These are phyloP conservation scores for Lecanicillium sp. DNA, from an alignment of 2,329 filamentous ascomycete genomes.

Conservation along the genomic window DNA sequence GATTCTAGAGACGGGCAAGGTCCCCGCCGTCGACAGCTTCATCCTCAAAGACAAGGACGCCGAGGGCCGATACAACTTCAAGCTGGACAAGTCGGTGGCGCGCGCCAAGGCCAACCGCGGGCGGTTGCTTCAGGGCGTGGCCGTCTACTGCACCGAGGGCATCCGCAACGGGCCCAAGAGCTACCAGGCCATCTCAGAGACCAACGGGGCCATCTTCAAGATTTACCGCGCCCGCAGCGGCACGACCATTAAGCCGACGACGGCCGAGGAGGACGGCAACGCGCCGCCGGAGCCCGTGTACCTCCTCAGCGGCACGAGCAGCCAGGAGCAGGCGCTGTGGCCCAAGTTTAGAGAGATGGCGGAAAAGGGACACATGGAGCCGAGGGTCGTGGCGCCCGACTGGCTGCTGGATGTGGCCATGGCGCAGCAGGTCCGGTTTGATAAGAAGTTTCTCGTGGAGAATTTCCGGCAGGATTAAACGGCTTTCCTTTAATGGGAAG, in stretches of 20 bases:
- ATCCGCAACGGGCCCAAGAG: slow-evolving; percentile 77
- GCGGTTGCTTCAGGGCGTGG: slow-evolving; percentile 65
- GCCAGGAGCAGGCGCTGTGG: slow-evolving; percentile 70
- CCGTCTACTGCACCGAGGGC: slow-evolving; percentile 75
- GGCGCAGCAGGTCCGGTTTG: slow-evolving; percentile 70
- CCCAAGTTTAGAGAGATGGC: slow-evolving; percentile 73
- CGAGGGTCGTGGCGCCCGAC: slow-evolving; percentile 74
- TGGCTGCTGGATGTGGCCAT: slow-evolving; percentile 89
- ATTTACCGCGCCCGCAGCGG: slow-evolving; percentile 69
- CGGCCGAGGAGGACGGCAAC: slow-evolving; percentile 55
- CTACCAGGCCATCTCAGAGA: slow-evolving; percentile 76
- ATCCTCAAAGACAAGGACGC: slow-evolving; percentile 62
- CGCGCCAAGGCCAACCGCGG: slow-evolving; percentile 71
- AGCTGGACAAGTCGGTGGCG: slow-evolving; percentile 57
- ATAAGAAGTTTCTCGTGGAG: slow-evolving; percentile 51
- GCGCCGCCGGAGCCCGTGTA: slow-evolving; percentile 67
- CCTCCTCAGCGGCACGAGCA: slow-evolving; percentile 62
- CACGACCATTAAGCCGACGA: slow-evolving; percentile 57
- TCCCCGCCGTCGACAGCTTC: slow-evolving; percentile 59
- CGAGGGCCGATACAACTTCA: slow-evolving; percentile 65
- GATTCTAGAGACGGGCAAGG: slow-evolving; percentile 60
- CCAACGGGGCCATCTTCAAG: slow-evolving; percentile 80
- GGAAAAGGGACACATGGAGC: slow-evolving; percentile 66
- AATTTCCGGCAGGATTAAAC: slow-evolving; percentile 29
- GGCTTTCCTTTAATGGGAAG: slow-evolving; percentile 6